Evolutionary conservation across 2,329 filamentous ascomycete species (phyloP).

Genomic region (Trichothecium roseum): DNA sequence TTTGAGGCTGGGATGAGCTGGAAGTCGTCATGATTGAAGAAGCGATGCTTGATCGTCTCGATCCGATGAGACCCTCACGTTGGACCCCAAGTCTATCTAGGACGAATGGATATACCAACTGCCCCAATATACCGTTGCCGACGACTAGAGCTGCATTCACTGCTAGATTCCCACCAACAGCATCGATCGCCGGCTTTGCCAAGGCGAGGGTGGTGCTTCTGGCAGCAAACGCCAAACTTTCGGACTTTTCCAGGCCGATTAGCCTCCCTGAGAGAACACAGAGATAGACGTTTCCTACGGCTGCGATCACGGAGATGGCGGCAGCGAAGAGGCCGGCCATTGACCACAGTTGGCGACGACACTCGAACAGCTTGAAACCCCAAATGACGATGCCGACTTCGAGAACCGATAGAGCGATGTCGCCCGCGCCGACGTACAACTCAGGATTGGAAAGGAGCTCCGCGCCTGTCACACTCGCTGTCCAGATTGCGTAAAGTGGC

Average conservation of each 20-base stretch:
- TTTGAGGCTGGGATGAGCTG: not conserved
- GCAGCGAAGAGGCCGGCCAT: slow-evolving; percentile 28
- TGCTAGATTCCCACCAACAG: slow-evolving; percentile 32
- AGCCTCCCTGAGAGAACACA: slow-evolving; percentile 25
- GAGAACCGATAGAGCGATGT: slow-evolving; percentile 35
- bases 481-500: slow-evolving; percentile 24
- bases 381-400: slow-evolving; percentile 40
- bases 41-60: not conserved
- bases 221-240: slow-evolving; percentile 35
- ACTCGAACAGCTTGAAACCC: slow-evolving; percentile 44
- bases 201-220: slow-evolving; percentile 40
- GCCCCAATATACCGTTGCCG: slow-evolving; percentile 36
- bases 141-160: slow-evolving; percentile 41
- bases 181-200: slow-evolving; percentile 33
- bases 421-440: slow-evolving; percentile 33
- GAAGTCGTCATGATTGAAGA: not conserved
- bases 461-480: slow-evolving; percentile 6
- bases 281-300: slow-evolving; percentile 30
- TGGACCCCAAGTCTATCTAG: slow-evolving; percentile 18
- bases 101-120: slow-evolving; percentile 25
- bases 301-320: slow-evolving; percentile 22
- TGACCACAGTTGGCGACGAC: slow-evolving; percentile 33
- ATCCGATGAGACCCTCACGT: not conserved
- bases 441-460: slow-evolving; percentile 8
- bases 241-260: slow-evolving; percentile 22